Base-by-base conservation (phyloP, 1,139 yeast genomes). In the Lodderomyces theae region DNA sequence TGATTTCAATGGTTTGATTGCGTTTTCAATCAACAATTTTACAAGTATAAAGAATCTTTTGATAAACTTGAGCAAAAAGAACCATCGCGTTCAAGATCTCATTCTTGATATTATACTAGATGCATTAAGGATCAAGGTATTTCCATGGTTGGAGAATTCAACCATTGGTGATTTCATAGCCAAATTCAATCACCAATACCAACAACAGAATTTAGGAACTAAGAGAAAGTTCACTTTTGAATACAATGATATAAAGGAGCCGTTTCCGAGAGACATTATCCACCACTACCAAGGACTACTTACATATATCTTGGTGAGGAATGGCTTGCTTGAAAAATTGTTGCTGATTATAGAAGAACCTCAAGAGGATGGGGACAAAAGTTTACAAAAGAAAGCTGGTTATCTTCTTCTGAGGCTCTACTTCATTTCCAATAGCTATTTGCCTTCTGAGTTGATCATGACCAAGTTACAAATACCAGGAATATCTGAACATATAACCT, bases 1-100 rank as follows among this genome's bases (percentile, higher is more conserved):
- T 46, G 75, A 80, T 36, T 85, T 94, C 80, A 74, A 86, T 15
- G 98, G 98, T 0, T 57, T 89, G 10, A 73, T 85, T 49, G 77
- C 85, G 7, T 77, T 83, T 51, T 74, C 87, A 0, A 70, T 77
- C 42, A 69, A 82, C 49, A 62, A 78, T 44, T 84, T 80, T 51
- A 69, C 69, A 40, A 75, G 84, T 23, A 53, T 92, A 15, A 66
- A 64, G 34, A 79, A 80, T 42, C 64, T 92, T 28, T 64, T 90
- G 2, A 66, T 73, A 30, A 83, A 90, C 54, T 63, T 90, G 41
- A 68, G 69, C 22, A 78, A 81, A 41, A 84, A 85, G 0, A 69
- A 77, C 17, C 59, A 72, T 2, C 61, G 68, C 19, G 66, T 86
- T 12, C 76, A 90, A 19, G 85, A 78, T 26, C 74, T 78, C 28